Conservation (phyloP, 768 basidiomycete species). For the Tubosaeta sp. region DNA sequence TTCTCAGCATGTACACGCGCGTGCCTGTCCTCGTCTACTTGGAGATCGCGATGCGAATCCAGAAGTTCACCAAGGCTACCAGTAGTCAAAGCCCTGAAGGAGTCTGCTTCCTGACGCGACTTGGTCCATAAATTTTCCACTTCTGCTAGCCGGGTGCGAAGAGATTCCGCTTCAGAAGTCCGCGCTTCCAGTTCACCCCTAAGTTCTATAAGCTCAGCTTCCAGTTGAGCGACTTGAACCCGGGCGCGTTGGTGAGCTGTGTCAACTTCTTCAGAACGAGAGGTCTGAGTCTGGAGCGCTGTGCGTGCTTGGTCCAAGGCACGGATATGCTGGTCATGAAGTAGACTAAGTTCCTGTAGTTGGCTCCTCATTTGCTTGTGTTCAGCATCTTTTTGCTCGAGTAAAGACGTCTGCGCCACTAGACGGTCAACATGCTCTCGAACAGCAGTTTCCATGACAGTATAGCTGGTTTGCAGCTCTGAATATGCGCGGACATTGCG, state of each 20-base stretch:
- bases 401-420: constrained; percentile 63
- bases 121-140: constrained; percentile 90
- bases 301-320: constrained; percentile 81
- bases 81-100: constrained; percentile 82
- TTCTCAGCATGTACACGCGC: constrained; percentile 78
- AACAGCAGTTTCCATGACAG: constrained; percentile 55
- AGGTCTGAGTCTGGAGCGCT: constrained; percentile 72
- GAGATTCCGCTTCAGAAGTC: constrained; percentile 67
- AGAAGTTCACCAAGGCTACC: constrained; percentile 81
- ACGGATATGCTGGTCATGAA: constrained; percentile 81
- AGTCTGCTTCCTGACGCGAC: constrained; percentile 90
- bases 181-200: constrained; percentile 78
- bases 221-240: constrained; percentile 64
- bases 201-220: constrained; percentile 73
- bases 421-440: constrained; percentile 77
- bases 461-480: constrained; percentile 64
- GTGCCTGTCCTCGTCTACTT: constrained; percentile 76
- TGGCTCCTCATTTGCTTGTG: constrained; percentile 57
- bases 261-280: constrained; percentile 78
- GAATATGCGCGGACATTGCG: constrained; percentile 59
- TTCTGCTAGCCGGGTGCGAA: constrained; percentile 63
- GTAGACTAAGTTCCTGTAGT: constrained; percentile 64
- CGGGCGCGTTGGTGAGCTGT: constrained; percentile 64
- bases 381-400: constrained; percentile 81
- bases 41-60: constrained; percentile 82